Conservation (phyloP, 1,284 basidiomycete species). For the Trichosporon asahii region DNA sequence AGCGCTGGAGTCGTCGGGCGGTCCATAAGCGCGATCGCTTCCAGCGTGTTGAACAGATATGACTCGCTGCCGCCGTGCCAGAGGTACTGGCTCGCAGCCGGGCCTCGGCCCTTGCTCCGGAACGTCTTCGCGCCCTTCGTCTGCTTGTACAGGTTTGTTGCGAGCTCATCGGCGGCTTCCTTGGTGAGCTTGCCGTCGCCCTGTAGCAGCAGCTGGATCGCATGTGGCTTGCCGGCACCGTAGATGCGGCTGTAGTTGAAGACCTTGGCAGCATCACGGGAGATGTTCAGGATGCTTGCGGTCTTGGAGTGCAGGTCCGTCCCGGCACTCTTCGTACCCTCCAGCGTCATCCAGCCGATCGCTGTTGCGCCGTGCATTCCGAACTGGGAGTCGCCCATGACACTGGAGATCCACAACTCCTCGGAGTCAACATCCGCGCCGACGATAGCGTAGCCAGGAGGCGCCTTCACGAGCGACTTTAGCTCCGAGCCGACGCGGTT, state of each 20-base stretch:
- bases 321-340: constrained; percentile 93
- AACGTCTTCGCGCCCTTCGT: constrained; percentile 90
- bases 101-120: constrained; percentile 43
- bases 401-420: constrained; percentile 98
- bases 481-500: constrained; percentile 96
- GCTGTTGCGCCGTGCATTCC: constrained; percentile 95
- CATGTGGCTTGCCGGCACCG: constrained; percentile 93
- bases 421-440: constrained; percentile 99
- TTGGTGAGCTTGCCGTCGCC: constrained; percentile 74
- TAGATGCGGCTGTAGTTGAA: constrained; percentile 99
- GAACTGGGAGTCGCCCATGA: constrained; percentile 98
- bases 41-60: constrained; percentile 98
- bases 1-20: constrained; percentile 85
- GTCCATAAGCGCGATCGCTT: constrained; percentile 86
- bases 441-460: constrained; percentile 88
- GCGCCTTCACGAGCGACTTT: constrained; percentile 94
- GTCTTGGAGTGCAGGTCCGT: constrained; percentile 98
- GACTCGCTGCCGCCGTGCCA: constrained; percentile 98
- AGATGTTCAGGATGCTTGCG: constrained; percentile 86
- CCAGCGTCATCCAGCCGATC: constrained; percentile 99
- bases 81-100: constrained; percentile 60
- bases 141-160: constrained; percentile 81
- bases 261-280: constrained; percentile 93
- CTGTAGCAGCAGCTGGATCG: constrained; percentile 82
- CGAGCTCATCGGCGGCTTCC: constrained; percentile 74